phyloP scores from a whole-genome alignment of 169 alveolate species.

The Cystoisospora suis region DNA sequence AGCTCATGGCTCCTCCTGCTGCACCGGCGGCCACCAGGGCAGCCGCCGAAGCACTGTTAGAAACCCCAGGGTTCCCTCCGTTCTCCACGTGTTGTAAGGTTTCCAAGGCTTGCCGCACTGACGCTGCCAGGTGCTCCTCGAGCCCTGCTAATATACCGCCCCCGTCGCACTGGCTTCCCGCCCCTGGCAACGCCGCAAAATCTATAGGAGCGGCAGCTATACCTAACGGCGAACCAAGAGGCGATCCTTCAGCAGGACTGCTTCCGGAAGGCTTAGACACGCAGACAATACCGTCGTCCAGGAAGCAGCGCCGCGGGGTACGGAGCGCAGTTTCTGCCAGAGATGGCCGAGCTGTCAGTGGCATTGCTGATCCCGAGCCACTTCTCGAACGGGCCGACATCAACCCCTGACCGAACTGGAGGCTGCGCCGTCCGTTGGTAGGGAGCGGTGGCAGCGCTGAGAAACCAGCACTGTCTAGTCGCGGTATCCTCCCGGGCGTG shows the following conservation, averaged over 20 bases:
- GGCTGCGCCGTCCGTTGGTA: neutral
- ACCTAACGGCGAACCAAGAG: neutral
- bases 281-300: constrained; percentile 4
- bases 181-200: no score
- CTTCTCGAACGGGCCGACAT: neutral
- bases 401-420: neutral
- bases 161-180: neutral
- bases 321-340: constrained; percentile 29
- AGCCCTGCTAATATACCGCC: no score
- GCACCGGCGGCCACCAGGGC: neutral
- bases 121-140: neutral
- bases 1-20: constrained; percentile 11
- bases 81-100: neutral
- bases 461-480: neutral
- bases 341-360: neutral
- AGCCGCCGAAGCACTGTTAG: constrained; percentile 1
- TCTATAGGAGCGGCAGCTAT: neutral
- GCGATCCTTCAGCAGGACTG: neutral
- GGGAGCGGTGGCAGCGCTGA: constrained; percentile 7
- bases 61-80: neutral
- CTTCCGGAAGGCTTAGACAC: neutral
- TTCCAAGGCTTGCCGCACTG: constrained; percentile 2
- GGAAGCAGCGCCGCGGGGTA: constrained; percentile 15
- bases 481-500: neutral
- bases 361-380: neutral